Evolutionary conservation across 2,329 filamentous ascomycete genomes (phyloP).

Genomic region (Calycina herbarum): DNA sequence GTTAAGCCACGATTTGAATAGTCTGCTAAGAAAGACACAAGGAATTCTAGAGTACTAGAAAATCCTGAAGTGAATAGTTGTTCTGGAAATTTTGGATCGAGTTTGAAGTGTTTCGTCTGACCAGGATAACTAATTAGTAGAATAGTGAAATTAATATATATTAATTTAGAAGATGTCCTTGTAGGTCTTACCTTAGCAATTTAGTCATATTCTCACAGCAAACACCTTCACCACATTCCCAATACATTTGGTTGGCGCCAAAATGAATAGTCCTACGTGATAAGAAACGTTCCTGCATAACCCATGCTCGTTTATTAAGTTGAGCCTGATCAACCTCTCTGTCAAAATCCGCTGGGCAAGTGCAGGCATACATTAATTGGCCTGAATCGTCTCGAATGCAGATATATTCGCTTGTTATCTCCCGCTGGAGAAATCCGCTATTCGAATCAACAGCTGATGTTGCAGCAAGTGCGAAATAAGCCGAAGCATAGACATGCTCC

Average conservation of each 20-base stretch:
- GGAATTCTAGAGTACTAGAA: background rate
- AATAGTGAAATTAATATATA: conserved; percentile 9
- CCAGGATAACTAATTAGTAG: background rate
- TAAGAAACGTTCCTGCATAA: conserved; percentile 18
- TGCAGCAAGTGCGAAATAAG: conserved; percentile 8
- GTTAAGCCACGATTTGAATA: conserved; percentile 12
- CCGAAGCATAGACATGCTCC: conserved; percentile 24
- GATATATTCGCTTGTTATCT: background rate
- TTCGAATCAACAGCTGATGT: background rate
- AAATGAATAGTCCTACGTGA: conserved; percentile 17
- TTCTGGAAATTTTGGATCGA: conserved; percentile 12
- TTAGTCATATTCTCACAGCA: conserved; percentile 46
- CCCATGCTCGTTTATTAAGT: conserved; percentile 17
- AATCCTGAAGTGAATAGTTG: background rate
- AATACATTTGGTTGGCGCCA: conserved; percentile 14
- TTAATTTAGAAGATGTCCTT: background rate
- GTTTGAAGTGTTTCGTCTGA: conserved; percentile 7
- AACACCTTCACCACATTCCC: conserved; percentile 49
- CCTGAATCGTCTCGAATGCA: conserved; percentile 4
- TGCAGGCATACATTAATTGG: conserved; percentile 9
- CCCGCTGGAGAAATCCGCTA: conserved; percentile 4
- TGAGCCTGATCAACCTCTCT: conserved; percentile 2
- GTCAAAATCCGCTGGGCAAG: conserved; percentile 5
- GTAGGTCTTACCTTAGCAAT: conserved; percentile 42
- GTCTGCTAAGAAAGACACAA: conserved; percentile 6